These are phyloP conservation scores for Conticribra guillardii DNA, from an alignment of 108 stramenopile species.

Conservation along the genomic window DNA sequence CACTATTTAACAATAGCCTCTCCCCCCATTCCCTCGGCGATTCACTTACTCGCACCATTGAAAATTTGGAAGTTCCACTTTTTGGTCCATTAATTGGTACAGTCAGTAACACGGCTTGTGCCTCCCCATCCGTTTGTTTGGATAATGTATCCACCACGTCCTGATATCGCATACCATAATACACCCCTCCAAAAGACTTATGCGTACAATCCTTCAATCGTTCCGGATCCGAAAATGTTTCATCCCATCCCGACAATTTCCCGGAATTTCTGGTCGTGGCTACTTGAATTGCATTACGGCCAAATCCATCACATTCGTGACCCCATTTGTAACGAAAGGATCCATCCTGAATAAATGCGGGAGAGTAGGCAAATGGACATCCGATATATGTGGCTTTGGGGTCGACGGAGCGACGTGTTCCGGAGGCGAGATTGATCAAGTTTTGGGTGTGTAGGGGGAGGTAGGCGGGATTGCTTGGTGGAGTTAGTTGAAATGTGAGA, in stretches of 20 bases:
- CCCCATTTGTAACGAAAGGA: conserved; percentile 64
- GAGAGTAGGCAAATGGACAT: conserved; percentile 65
- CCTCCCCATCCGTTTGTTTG: conserved; percentile 21
- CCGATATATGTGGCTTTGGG: conserved; percentile 56
- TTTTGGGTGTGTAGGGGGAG: conserved; percentile 71
- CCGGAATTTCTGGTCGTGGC: conserved; percentile 38
- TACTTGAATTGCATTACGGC: conserved; percentile 49
- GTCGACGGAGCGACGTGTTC: conserved; percentile 54
- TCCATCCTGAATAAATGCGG: conserved; percentile 55
- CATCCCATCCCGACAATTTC: conserved; percentile 22
- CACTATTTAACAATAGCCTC: conserved; percentile 62
- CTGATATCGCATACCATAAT: conserved; percentile 58
- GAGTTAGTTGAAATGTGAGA: no score
- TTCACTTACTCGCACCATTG: conserved; percentile 70
- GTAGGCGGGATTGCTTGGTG: conserved; percentile 39
- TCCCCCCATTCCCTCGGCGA: conserved; percentile 77
- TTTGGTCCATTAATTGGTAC: conserved; percentile 67
- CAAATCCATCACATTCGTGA: conserved; percentile 56
- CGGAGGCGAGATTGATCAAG: conserved; percentile 52
- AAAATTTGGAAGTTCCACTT: conserved; percentile 51
- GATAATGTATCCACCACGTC: conserved; percentile 2
- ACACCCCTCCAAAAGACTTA: conserved; percentile 61
- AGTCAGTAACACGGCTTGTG: conserved; percentile 57
- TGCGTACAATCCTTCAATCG: conserved; percentile 45
- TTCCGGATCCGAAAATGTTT: conserved; percentile 52